phyloP scores from a whole-genome alignment of 495 filamentous ascomycete genomes.

The Podospora conica region DNA sequence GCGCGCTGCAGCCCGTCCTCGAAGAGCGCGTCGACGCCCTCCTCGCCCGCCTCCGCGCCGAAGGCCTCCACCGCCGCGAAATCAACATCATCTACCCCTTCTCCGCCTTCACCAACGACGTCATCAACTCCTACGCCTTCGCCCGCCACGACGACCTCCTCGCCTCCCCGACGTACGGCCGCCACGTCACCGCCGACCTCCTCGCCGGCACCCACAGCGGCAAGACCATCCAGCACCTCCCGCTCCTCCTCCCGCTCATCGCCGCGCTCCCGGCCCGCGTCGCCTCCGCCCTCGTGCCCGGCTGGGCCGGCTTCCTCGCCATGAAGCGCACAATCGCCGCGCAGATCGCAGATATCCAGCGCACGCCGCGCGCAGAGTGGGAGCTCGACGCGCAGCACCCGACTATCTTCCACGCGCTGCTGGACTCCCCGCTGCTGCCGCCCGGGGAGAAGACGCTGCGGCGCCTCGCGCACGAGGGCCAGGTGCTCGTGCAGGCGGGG shows the following conservation, averaged over 20 bases:
- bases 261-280: conserved; percentile 4
- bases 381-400: conserved; percentile 9
- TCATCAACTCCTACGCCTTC: conserved; percentile 15
- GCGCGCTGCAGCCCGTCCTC: conserved; percentile 17
- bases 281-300: background rate
- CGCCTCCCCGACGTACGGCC: conserved; percentile 4
- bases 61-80: background rate
- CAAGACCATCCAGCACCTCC: conserved; percentile 12
- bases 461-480: conserved; percentile 30
- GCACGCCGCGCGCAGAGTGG: background rate
- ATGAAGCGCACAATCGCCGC: conserved; percentile 2
- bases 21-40: conserved; percentile 13
- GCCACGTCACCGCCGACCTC: conserved; percentile 9
- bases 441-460: conserved; percentile 19
- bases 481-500: conserved; percentile 23
- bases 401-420: conserved; percentile 30
- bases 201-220: conserved; percentile 14
- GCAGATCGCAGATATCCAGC: conserved; percentile 9
- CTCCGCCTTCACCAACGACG: conserved; percentile 15
- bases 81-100: conserved; percentile 11
- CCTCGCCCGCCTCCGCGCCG: conserved; percentile 4
- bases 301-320: conserved; percentile 4
- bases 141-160: conserved; percentile 1
- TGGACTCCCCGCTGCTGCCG: conserved; percentile 22
- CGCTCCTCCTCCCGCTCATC: conserved; percentile 4